Evolutionary conservation across 1,139 yeast species (phyloP), one percentile per base, ranked within the genome.

Genomic region (Pichia sp.): DNA sequence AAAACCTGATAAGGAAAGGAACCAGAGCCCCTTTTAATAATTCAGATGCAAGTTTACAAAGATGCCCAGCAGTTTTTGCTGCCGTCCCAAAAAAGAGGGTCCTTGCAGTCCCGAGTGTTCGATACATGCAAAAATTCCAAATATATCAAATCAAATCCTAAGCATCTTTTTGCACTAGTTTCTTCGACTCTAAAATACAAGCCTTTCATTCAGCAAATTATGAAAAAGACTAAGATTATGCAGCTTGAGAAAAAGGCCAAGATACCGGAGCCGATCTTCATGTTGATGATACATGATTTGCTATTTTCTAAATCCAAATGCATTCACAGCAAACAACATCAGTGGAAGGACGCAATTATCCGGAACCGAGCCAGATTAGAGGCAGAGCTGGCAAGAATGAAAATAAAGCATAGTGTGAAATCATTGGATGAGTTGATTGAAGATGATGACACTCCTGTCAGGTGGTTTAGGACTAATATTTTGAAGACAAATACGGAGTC

Each of bases 291-390:
- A 1, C 95, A 93, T 67, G 99, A 93, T 71, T 73, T 91, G 56
- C 70, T 93, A 7, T 78, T 93, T 58, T 81, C 95, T 6, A 79
- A 83, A 58, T 77, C 82, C 34, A 96, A 96, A 9, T 74, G 97
- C 59, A 87, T 93, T 56, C 95, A 90, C 66, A 86, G 91, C 77
- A 95, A 95, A 6, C 91, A 91, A 64, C 92, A 87, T 58, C 89
- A 93, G 0, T 77, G 90, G 57, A 93, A 93, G 66, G 95, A 88
- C 51, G 87, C 90, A 6, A 77, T 93, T 16, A 73, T 93, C 54
- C 77, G 81, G 57, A 86, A 90, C 67, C 88, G 86, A 71, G 85
- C 96, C 0, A 74, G 98, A 61, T 73, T 93, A 49, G 83, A 81
- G 60, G 93, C 95, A 0, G 98, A 93, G 67, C 75, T 87, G 59